A percentile compares a stretch with the other conserved stretches of the same genome.
These are phyloP conservation scores for Pseudogymnoascus sp. DNA, from an alignment of 2,329 filamentous ascomycete species.

Conservation along the genomic window DNA sequence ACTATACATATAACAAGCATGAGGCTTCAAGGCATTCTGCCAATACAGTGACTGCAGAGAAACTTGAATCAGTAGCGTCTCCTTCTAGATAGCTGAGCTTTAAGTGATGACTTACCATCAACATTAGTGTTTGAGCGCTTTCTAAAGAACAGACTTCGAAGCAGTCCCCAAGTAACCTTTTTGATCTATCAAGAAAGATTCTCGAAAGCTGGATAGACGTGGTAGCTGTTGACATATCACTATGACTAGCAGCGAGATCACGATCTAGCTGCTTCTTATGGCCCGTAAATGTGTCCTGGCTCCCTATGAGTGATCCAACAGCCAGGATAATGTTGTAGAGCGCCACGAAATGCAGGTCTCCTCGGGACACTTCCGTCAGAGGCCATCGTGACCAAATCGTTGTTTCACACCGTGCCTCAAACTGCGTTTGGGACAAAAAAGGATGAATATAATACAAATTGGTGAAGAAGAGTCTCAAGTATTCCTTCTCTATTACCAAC, in stretches of 20 bases:
- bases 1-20: constrained; percentile 30
- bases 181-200: background rate
- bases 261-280: background rate
- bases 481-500: background rate
- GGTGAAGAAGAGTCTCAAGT: background rate
- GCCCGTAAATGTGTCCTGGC: background rate
- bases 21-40: constrained; percentile 28
- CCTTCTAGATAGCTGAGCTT: background rate
- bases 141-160: background rate
- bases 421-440: background rate
- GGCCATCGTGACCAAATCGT: background rate
- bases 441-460: background rate
- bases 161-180: background rate
- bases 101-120: background rate
- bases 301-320: background rate
- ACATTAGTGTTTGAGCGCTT: background rate
- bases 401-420: background rate
- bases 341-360: background rate
- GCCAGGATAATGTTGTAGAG: background rate
- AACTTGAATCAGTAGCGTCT: background rate
- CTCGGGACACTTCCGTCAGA: background rate
- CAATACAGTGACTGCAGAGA: constrained; percentile 22
- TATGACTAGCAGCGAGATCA: background rate
- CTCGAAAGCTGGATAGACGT: background rate
- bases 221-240: background rate